A percentile compares a stretch with the other conserved stretches of the same genome.
Evolutionary conservation across 331 rosid genomes (phyloP).

Genomic region (Erythrophleum ivorense): DNA sequence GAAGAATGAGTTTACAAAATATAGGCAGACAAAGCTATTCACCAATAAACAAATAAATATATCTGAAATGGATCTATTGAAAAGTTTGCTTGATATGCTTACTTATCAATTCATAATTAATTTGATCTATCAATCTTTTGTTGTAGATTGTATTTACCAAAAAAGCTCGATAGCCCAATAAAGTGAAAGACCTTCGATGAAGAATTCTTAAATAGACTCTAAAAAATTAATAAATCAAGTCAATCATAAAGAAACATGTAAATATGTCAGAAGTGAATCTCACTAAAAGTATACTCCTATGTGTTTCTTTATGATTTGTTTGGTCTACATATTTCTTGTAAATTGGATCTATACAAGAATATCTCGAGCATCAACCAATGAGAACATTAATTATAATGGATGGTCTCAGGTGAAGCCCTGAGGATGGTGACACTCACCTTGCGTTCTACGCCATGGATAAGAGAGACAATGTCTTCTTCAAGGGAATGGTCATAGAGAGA

Average conservation of each 20-base stretch:
- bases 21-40: not conserved
- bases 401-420: not conserved
- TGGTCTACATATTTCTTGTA: not conserved
- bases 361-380: not conserved
- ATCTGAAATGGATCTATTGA: not conserved
- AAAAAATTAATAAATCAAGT: no score
- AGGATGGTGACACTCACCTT: constrained; percentile 55
- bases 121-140: not conserved
- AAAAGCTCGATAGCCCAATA: not conserved
- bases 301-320: not conserved
- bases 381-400: not conserved
- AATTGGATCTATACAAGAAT: not conserved
- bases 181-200: not conserved
- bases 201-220: no score
- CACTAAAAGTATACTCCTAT: not conserved
- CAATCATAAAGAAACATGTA: not conserved
- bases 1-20: not conserved
- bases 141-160: not conserved
- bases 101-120: not conserved
- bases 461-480: constrained; percentile 84
- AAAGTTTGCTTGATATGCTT: not conserved
- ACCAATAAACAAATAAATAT: not conserved
- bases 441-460: constrained; percentile 58
- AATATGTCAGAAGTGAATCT: not conserved
- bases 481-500: constrained; percentile 92